phyloP scores from a whole-genome alignment of 2,329 filamentous ascomycete species.

The Sporothrix dimorphospora region DNA sequence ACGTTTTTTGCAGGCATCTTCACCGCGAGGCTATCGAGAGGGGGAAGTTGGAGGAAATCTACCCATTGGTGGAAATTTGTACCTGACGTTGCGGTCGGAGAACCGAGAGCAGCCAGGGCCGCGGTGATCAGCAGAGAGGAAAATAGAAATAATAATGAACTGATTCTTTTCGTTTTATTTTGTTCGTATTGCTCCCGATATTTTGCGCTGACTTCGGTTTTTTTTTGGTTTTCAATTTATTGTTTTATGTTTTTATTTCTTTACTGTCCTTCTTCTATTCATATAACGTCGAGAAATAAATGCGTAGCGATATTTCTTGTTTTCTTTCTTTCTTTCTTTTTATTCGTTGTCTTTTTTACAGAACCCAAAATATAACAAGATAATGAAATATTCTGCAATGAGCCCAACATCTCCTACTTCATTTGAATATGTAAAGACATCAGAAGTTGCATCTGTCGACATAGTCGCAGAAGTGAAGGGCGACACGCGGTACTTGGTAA shows the following conservation, averaged over 20 bases:
- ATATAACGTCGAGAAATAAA: too few species aligned
- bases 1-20: slow-evolving; percentile 5
- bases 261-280: too few species aligned
- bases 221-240: too few species aligned
- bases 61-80: slow-evolving; percentile 26
- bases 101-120: not conserved
- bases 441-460: not conserved
- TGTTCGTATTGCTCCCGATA: not conserved
- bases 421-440: not conserved
- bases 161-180: too few species aligned
- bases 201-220: not conserved
- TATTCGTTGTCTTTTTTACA: not conserved
- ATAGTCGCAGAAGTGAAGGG: not conserved
- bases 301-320: not conserved
- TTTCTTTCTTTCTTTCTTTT: not conserved
- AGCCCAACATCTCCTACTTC: not conserved
- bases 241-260: too few species aligned
- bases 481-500: not conserved
- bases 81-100: not conserved
- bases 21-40: slow-evolving; percentile 8
- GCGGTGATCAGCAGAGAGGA: not conserved
- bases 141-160: too few species aligned
- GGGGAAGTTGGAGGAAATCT: slow-evolving; percentile 11
- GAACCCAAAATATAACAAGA: too few species aligned
- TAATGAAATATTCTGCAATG: too few species aligned